Percentiles rank a stretch among this genome's conserved stretches.
Evolutionary conservation across 1,284 basidiomycete species (phyloP).

Genomic region (Irpex rosettiformis): DNA sequence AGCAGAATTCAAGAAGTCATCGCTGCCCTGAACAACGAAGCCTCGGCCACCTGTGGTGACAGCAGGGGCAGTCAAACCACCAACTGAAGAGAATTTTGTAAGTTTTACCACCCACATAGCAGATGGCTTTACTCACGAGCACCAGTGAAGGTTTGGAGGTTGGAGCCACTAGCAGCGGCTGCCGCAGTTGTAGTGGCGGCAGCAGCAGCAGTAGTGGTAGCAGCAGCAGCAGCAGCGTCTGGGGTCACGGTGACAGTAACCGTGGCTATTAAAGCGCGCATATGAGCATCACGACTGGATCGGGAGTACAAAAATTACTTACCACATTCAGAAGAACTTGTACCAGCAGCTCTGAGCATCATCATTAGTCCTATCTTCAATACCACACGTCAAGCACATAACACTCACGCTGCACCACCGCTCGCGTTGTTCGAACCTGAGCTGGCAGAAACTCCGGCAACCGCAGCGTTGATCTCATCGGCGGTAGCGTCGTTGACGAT

Average conservation of each 20-base stretch:
- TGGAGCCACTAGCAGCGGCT: constrained; percentile 25
- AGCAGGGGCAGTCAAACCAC: constrained; percentile 38
- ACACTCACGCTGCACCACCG: not conserved
- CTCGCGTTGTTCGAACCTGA: not conserved
- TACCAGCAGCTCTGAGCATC: not conserved
- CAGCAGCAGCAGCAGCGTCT: constrained; percentile 21
- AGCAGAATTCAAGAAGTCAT: constrained; percentile 44
- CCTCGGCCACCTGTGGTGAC: constrained; percentile 43
- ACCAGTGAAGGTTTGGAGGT: constrained; percentile 55
- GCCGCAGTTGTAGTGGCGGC: constrained; percentile 22
- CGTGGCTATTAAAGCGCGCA: not conserved
- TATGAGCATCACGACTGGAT: not conserved
- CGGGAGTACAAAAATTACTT: not conserved
- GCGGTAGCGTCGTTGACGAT: constrained; percentile 55
- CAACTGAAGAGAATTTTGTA: constrained; percentile 27
- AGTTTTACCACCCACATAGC: not conserved
- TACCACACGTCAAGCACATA: too few relatives aligned
- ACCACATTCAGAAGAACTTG: not conserved
- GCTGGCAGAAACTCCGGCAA: constrained; percentile 29
- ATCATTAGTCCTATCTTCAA: too few relatives aligned
- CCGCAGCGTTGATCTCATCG: constrained; percentile 56
- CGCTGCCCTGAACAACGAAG: constrained; percentile 41
- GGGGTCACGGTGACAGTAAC: constrained; percentile 10
- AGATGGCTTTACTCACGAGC: constrained; percentile 21
- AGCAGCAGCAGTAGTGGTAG: constrained; percentile 14